phyloP scores from a whole-genome alignment of 2,329 filamentous ascomycete genomes.

The Colletotrichum sp. region DNA sequence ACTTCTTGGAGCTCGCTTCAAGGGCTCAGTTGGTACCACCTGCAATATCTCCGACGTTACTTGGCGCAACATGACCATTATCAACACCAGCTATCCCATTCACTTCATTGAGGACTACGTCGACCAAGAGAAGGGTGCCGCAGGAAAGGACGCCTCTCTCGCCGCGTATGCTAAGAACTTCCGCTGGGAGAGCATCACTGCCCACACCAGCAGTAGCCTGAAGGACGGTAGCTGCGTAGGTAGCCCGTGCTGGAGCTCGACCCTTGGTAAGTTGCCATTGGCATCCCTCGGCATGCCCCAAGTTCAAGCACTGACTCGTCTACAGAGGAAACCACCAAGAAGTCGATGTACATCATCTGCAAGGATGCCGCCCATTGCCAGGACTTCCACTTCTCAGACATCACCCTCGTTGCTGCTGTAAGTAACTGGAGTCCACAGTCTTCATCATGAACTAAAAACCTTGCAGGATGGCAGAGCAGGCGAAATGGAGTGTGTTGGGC shows the following conservation, averaged over 20 bases:
- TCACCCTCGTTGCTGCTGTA: not conserved
- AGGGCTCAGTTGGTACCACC: slow-evolving; percentile 1
- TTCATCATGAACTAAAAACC: not conserved
- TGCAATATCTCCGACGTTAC: slow-evolving; percentile 4
- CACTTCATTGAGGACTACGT: slow-evolving; percentile 15
- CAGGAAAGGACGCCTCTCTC: not conserved
- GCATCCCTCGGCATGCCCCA: not conserved
- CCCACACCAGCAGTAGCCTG: not conserved
- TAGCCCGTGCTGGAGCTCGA: slow-evolving; percentile 4
- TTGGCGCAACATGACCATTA: slow-evolving; percentile 8
- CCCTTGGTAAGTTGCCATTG: not conserved
- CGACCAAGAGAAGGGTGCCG: slow-evolving; percentile 5
- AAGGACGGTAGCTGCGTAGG: slow-evolving; percentile 1
- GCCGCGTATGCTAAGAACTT: slow-evolving; percentile 7
- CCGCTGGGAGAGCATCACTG: not conserved
- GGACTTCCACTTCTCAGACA: not conserved
- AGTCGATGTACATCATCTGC: slow-evolving; percentile 2
- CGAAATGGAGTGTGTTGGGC: slow-evolving; percentile 1
- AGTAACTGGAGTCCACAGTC: not conserved
- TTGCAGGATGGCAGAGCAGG: not conserved
- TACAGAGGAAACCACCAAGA: not conserved
- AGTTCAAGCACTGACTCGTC: not conserved
- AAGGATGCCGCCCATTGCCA: slow-evolving; percentile 10
- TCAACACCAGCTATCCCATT: slow-evolving; percentile 1
- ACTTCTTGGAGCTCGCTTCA: not conserved